Base-by-base conservation (phyloP, 768 basidiomycete genomes). In the Mycena amicta region DNA sequence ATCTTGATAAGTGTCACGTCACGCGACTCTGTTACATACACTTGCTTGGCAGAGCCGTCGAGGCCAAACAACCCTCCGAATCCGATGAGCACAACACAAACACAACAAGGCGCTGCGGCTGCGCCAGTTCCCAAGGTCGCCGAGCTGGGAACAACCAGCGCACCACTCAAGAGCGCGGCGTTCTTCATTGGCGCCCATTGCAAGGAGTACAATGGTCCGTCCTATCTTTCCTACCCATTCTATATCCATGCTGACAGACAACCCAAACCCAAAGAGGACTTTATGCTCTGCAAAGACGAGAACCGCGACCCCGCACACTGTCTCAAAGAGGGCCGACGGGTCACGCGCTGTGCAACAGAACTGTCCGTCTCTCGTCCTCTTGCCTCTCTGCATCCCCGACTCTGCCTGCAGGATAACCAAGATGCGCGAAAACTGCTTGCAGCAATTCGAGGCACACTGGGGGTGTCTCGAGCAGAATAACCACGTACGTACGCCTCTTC, bases 281-380 rank as follows among this genome's bases (percentile, higher is more conserved):
- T 93, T 68, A 96, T 98, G 93, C 89, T 98, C 53, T 99, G 97
- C 84, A 98, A 98, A 78, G 80, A 85, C 23, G 95, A 98, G 79
- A 89, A 83, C 69, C 83, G 89, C 58, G 89, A 96, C 68, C 94
- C 96, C 11, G 93, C 75, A 22, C 93, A 95, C 71, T 99, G 97
- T 74, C 70, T 98, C 77, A 91, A 92, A 81, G 97, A 98, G 74
- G 97, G 97, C 12, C 77, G 97, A 65, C 87, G 92, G 65, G 96
- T 98, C 56, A 98, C 97, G 54, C 83, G 97, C 65, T 99, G 97
- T 74, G 92, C 95, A 47, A 87, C 88, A 30, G 95, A 98, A 70
- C 68, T 99, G 97, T 98, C 22, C 23, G 28, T 20, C 56, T 46
- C 18, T 50, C n/a, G n/a, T n/a, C n/a, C n/a, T n/a, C n/a, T n/a